These are phyloP conservation scores for Rasamsonia emersonii DNA, from an alignment of 2,329 filamentous ascomycete species.

Conservation along the genomic window DNA sequence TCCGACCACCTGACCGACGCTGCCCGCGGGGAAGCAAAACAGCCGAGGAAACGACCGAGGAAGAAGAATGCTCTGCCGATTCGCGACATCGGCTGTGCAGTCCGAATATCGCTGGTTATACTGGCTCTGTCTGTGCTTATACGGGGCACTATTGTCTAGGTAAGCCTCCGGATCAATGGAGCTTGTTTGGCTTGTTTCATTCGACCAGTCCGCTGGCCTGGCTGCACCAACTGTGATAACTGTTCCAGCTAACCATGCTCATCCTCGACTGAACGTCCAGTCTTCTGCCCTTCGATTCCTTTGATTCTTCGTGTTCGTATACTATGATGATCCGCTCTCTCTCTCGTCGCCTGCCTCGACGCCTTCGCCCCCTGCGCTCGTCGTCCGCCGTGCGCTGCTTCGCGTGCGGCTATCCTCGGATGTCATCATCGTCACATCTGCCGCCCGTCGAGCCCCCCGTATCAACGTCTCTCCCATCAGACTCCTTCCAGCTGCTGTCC, in stretches of 20 bases:
- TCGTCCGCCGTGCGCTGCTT: slow-evolving; percentile 23
- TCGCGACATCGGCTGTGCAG: no score
- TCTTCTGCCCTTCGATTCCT: not conserved
- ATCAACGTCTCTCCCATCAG: slow-evolving; percentile 54
- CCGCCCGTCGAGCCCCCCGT: slow-evolving; percentile 53
- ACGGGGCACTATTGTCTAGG: no score
- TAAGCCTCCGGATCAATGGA: no score
- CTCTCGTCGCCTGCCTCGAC: slow-evolving; percentile 28
- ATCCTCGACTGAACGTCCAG: not conserved
- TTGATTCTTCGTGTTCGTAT: not conserved
- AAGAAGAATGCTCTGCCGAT: no score
- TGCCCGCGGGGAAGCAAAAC: no score
- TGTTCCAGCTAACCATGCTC: not conserved
- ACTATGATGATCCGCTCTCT: slow-evolving; percentile 27
- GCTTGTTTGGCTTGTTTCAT: no score
- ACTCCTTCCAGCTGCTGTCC: slow-evolving; percentile 77
- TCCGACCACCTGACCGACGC: no score
- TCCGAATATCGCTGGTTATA: no score
- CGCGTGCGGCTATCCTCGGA: slow-evolving; percentile 35
- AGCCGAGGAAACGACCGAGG: no score
- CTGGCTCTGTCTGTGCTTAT: no score
- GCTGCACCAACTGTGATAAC: no score
- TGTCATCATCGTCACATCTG: slow-evolving; percentile 49
- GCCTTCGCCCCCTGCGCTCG: slow-evolving; percentile 13
- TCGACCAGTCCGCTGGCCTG: no score